A percentile compares a stretch with the other conserved stretches of the same genome.
Conservation (phyloP, 2,329 filamentous ascomycete genomes). For the Diaporthe sp. region DNA sequence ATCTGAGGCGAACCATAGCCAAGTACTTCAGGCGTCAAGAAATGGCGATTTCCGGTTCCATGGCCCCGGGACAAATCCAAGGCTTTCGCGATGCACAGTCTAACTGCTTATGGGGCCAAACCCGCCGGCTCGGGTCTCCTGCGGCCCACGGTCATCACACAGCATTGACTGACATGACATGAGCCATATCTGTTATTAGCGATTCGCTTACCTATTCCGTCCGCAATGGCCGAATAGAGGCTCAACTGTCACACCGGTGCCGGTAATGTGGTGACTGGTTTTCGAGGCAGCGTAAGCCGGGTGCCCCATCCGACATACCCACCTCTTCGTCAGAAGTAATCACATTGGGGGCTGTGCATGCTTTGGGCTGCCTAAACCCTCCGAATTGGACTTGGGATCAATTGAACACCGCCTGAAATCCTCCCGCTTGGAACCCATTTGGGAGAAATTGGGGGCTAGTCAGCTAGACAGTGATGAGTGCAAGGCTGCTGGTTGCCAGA, state of each 20-base stretch:
- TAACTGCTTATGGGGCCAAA: constrained; percentile 23
- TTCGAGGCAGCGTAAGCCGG: constrained; percentile 23
- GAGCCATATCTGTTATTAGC: constrained; percentile 1
- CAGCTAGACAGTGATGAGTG: not conserved
- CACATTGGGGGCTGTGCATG: constrained; percentile 25
- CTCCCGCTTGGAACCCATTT: not conserved
- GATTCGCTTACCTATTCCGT: not conserved
- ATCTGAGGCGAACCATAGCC: not conserved
- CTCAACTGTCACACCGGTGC: constrained; percentile 2
- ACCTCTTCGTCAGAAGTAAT: constrained; percentile 14
- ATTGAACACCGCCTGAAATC: constrained; percentile 13
- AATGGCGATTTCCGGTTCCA: not conserved
- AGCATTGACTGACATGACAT: constrained; percentile 10
- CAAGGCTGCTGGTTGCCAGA: not conserved
- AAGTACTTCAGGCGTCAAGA: not conserved
- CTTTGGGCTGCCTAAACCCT: constrained; percentile 7
- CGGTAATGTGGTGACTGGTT: not conserved
- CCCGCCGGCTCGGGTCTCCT: not conserved
- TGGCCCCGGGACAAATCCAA: not conserved
- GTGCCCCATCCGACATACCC: constrained; percentile 5
- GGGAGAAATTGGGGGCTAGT: not conserved
- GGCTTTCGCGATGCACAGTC: not conserved
- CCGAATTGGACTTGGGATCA: constrained; percentile 14
- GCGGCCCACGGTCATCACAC: not conserved
- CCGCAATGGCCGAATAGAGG: not conserved